Evolutionary conservation across 306 rosid species (phyloP).

Genomic region (Rosa persica): DNA sequence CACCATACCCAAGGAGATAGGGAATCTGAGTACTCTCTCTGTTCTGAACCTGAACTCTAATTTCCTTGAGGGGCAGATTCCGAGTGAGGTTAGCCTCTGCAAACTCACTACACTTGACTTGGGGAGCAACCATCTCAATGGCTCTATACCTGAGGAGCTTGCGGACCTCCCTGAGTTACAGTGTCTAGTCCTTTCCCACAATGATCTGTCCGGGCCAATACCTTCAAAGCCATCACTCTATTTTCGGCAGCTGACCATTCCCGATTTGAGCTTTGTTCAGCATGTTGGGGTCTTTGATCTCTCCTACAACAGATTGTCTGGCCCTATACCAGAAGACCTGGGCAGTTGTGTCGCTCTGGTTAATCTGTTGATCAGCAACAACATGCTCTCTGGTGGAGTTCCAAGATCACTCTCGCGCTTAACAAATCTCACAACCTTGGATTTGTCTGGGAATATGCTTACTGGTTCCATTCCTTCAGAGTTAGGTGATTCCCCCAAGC

Average conservation of each 20-base stretch:
- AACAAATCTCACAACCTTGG: conserved; percentile 77
- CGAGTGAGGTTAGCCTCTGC: conserved; percentile 65
- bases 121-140: conserved; percentile 69
- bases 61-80: conserved; percentile 72
- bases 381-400: conserved; percentile 73
- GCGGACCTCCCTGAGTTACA: conserved; percentile 63
- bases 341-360: conserved; percentile 68
- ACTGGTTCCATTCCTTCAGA: conserved; percentile 77
- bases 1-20: conserved; percentile 68
- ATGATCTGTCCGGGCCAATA: conserved; percentile 76
- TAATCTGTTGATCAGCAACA: conserved; percentile 65
- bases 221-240: conserved; percentile 63
- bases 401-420: conserved; percentile 65
- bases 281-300: conserved; percentile 90
- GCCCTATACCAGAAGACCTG: conserved; percentile 77
- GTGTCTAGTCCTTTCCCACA: conserved; percentile 91
- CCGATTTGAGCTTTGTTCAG: conserved; percentile 86
- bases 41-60: conserved; percentile 79
- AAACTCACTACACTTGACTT: conserved; percentile 76
- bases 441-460: conserved; percentile 79
- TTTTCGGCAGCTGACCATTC: conserved; percentile 68
- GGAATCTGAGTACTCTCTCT: conserved; percentile 63
- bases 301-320: conserved; percentile 79
- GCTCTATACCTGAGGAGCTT: conserved; percentile 67
- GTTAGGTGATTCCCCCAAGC: conserved; percentile 62